phyloP scores from a whole-genome alignment of 345 rosid genomes.

The Geranium rotundifolium region DNA sequence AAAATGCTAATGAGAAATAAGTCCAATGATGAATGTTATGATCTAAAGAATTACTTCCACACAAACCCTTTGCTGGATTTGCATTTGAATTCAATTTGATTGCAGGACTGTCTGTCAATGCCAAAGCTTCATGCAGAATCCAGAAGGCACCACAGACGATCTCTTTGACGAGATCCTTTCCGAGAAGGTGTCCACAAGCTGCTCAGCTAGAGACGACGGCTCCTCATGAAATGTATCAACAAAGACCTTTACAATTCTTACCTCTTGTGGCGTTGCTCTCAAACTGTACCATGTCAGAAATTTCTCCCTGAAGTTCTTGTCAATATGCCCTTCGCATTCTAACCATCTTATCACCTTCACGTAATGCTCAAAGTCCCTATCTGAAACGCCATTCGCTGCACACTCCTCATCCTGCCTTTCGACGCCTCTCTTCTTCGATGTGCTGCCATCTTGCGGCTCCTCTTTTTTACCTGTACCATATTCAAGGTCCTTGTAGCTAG shows the following conservation, averaged over 20 bases:
- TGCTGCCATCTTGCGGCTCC: constrained; percentile 45
- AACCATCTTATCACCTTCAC: constrained; percentile 71
- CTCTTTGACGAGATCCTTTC: constrained; percentile 48
- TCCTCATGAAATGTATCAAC: constrained; percentile 63
- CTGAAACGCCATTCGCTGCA: constrained; percentile 32
- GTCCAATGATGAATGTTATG: constrained; percentile 12
- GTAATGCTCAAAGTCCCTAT: constrained; percentile 62
- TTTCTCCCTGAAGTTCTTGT: constrained; percentile 84
- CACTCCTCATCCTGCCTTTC: constrained; percentile 35
- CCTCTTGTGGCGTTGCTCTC: constrained; percentile 69
- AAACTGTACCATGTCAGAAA: constrained; percentile 92
- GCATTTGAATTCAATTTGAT: constrained; percentile 8
- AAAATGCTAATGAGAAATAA: constrained; percentile 16
- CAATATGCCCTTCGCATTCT: constrained; percentile 80
- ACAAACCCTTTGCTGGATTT: constrained; percentile 17
- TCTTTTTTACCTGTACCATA: constrained; percentile 29
- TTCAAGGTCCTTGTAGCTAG: constrained; percentile 28
- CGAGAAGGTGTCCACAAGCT: constrained; percentile 84
- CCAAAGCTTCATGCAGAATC: constrained; percentile 90
- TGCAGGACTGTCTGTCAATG: constrained; percentile 30
- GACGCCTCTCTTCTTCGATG: constrained; percentile 25
- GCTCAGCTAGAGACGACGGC: constrained; percentile 74
- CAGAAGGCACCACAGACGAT: constrained; percentile 49
- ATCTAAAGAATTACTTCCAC: constrained; percentile 30
- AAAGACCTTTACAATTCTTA: constrained; percentile 69